phyloP scores from a whole-genome alignment of 768 basidiomycete genomes.

The Lentinula sp. region DNA sequence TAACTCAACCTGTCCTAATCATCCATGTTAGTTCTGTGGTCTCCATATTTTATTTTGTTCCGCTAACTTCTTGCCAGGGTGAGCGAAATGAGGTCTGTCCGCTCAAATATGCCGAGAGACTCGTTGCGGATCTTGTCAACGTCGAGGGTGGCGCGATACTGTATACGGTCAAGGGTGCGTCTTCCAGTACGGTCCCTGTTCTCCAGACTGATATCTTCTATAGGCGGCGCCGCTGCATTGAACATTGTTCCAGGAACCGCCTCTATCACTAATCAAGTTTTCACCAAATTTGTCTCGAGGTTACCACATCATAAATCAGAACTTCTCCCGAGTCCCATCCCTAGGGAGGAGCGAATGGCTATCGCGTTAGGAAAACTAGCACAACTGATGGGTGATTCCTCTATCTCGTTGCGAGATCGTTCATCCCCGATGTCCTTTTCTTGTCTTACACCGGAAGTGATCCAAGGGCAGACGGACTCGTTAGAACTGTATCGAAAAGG shows the following conservation, averaged over 20 bases:
- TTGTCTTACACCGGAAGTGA: slow-evolving; percentile 45
- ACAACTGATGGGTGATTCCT: slow-evolving; percentile 39
- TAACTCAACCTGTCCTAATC: slow-evolving; percentile 61
- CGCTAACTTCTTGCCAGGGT: slow-evolving; percentile 33
- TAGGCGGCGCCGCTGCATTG: slow-evolving; percentile 52
- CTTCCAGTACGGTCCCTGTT: neutral
- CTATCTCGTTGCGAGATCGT: slow-evolving; percentile 46
- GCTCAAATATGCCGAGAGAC: slow-evolving; percentile 47
- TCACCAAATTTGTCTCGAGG: slow-evolving; percentile 54
- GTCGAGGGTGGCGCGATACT: slow-evolving; percentile 44
- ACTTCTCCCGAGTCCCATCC: slow-evolving; percentile 26
- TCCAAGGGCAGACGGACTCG: slow-evolving; percentile 44
- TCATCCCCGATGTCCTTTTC: slow-evolving; percentile 64
- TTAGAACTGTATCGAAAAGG: slow-evolving; percentile 41
- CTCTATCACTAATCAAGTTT: slow-evolving; percentile 59
- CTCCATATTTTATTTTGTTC: neutral
- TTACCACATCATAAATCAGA: slow-evolving; percentile 47
- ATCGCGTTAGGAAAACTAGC: slow-evolving; percentile 48
- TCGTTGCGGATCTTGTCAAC: slow-evolving; percentile 43
- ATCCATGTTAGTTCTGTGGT: slow-evolving; percentile 47
- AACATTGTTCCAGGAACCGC: slow-evolving; percentile 49
- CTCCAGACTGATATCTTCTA: neutral
- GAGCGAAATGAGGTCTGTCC: slow-evolving; percentile 52
- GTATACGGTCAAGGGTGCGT: slow-evolving; percentile 56
- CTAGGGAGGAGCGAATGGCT: slow-evolving; percentile 44